Conservation (phyloP, 129 eudicot genomes). For the Rutidosis leptorrhynchoides region DNA sequence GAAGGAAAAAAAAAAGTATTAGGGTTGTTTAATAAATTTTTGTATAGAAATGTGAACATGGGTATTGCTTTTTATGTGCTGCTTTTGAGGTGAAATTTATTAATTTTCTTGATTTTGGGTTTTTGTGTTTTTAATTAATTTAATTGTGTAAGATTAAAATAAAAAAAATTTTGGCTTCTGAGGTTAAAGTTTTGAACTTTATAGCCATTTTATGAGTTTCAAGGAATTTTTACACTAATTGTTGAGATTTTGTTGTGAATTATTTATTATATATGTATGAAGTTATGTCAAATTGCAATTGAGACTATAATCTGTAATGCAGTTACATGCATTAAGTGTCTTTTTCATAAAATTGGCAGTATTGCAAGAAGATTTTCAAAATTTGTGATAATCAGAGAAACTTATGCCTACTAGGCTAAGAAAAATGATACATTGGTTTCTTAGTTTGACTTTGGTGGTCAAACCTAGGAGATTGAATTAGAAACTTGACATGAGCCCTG, state of each 20-base stretch:
- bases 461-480: conserved; percentile 20
- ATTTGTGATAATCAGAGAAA: background rate
- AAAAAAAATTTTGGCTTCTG: background rate
- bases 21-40: conserved; percentile 1
- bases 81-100: conserved; percentile 10
- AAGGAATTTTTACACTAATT: conserved; percentile 1
- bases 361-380: background rate
- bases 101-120: conserved; percentile 17
- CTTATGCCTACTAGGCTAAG: background rate
- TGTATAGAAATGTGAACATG: conserved; percentile 18
- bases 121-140: conserved; percentile 10
- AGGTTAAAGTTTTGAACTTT: background rate
- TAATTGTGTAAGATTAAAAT: conserved; percentile 10
- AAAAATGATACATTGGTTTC: background rate
- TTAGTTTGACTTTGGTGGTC: conserved; percentile 24
- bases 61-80: background rate
- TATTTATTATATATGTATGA: background rate
- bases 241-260: background rate
- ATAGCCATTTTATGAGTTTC: background rate
- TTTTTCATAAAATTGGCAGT: conserved; percentile 1
- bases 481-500: conserved; percentile 6
- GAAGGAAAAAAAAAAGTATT: no score
- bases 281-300: conserved; percentile 1
- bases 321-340: background rate
- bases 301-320: conserved; percentile 8